A percentile compares a stretch with the other conserved stretches of the same genome.
phyloP scores from a whole-genome alignment of 176 grass and related monocot species.

The Triticum monococcum region DNA sequence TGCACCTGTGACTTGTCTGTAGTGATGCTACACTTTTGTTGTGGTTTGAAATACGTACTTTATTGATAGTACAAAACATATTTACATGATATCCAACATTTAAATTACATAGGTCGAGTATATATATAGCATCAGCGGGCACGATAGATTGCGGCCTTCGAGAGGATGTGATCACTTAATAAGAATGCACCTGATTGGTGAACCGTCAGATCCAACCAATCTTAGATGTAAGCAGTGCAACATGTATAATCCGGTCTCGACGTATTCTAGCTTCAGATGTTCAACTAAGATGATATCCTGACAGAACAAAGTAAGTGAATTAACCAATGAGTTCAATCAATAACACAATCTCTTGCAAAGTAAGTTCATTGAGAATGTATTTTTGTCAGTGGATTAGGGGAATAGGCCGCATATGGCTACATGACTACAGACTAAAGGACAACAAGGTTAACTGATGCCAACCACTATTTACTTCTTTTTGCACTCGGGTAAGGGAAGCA shows the following conservation, averaged over 20 bases:
- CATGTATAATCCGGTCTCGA: slow-evolving; percentile 66
- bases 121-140: neutral
- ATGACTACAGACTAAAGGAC: neutral
- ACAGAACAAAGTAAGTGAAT: slow-evolving; percentile 15
- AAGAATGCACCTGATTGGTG: slow-evolving; percentile 86
- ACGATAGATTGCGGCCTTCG: neutral
- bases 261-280: slow-evolving; percentile 67
- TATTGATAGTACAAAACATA: neutral
- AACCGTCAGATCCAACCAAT: slow-evolving; percentile 62
- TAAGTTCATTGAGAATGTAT: neutral
- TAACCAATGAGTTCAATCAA: neutral
- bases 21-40: neutral
- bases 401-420: neutral
- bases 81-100: neutral
- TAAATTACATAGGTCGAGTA: neutral
- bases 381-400: neutral
- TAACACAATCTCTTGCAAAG: neutral
- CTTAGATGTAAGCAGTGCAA: slow-evolving; percentile 78
- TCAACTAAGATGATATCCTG: slow-evolving; percentile 81
- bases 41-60: neutral
- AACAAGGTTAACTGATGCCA: neutral
- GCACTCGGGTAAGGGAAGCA: neutral
- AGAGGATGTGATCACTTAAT: slow-evolving; percentile 46
- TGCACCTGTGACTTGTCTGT: neutral
- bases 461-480: neutral